These are phyloP conservation scores for Skeletonema tropicum DNA, from an alignment of 108 stramenopile genomes.

Conservation along the genomic window DNA sequence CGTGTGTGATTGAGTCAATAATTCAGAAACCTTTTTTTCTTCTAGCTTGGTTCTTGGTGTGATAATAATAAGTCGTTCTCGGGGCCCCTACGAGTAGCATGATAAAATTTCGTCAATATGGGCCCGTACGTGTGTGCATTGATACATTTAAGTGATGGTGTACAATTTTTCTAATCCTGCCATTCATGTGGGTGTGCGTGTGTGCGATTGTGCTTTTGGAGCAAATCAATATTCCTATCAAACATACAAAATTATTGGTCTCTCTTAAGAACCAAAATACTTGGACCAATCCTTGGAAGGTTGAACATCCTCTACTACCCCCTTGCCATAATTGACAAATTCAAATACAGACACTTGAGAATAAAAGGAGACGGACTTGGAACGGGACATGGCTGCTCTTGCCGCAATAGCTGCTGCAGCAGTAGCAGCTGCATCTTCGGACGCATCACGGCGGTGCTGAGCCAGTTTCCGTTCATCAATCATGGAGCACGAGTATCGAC, in stretches of 20 bases:
- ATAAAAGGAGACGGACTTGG: constrained; percentile 43
- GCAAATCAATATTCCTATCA: too few species aligned
- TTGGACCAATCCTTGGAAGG: constrained; percentile 40
- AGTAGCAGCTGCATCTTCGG: background rate
- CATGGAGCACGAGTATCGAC: constrained; percentile 32
- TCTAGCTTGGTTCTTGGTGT: background rate
- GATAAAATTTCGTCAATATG: background rate
- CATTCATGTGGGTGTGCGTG: background rate
- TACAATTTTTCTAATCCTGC: background rate
- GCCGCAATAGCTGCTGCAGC: constrained; percentile 2
- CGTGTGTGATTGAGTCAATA: background rate
- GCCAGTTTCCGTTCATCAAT: background rate
- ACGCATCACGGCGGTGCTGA: background rate
- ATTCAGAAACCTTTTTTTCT: background rate
- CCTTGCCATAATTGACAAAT: constrained; percentile 13
- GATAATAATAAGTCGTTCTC: background rate
- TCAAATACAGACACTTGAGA: constrained; percentile 45
- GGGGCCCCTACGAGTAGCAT: background rate
- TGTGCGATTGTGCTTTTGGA: too few species aligned
- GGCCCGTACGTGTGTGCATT: background rate
- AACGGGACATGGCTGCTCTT: background rate
- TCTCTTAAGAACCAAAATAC: constrained; percentile 39
- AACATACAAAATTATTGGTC: too few species aligned
- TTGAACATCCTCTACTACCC: constrained; percentile 14
- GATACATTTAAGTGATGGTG: background rate